Base-by-base conservation (phyloP, 306 rosid species). In the Lithocarpus polystachyus region DNA sequence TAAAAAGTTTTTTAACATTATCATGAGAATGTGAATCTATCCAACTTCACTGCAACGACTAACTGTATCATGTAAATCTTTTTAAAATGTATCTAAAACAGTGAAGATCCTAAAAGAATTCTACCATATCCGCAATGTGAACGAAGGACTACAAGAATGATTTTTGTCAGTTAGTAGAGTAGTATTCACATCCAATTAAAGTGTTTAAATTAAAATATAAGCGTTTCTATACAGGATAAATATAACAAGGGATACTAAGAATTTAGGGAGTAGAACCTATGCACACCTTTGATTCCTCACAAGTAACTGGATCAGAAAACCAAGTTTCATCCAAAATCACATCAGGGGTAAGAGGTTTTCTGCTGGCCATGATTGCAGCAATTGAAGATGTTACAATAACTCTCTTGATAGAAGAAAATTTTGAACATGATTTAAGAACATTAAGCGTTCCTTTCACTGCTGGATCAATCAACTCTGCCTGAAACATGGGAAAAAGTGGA, bases 391-490 rank as follows among this genome's bases (percentile, higher is more conserved):
- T 81, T 19, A 81, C 22, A 56, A 81, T 59, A 40, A 74, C 76
- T 40, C 84, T 75, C 6, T 81, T 81, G 14, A 81, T 23, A 4
- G 77, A 48, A 1, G 35, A n/a, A 57, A 60, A 56, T 20, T 76
- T 81, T 7, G 17, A 48, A 12, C 81, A 81, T 3, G 80, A 81
- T 57, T 14, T 71, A 2, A 81, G 84, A 19, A 81, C 68, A 24
- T 71, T 81, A 8, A 81, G 57, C 15, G 81, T 76, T 81, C 84
- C 84, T 24, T 68, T 81, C 71, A 81, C 56, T 33, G 28, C 78
- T 31, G 78, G 78, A 19, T 75, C 78, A n/a, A 57, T 14, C 26
- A 75, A 6, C 12, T 75, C 59, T 23, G 71, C 4, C 78, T 75
- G 57, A 35, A 23, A 9, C 18, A 73, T 52, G 15, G 0, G 56